Percentiles rank a stretch among this genome's conserved stretches.
phyloP scores from a whole-genome alignment of 805 yeast genomes.

The Priceomyces castillae region DNA sequence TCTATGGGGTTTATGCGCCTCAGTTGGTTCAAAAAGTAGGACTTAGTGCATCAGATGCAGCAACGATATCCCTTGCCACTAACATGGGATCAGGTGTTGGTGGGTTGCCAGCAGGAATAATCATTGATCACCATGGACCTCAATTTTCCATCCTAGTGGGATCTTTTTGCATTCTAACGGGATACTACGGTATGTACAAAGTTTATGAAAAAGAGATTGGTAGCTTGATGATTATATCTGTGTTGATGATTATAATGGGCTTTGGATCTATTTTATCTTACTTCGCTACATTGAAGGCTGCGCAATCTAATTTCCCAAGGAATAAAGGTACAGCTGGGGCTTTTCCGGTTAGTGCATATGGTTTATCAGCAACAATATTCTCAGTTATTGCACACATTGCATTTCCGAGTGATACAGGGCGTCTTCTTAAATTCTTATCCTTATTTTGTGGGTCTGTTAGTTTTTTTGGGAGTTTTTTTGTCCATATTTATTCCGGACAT shows the following conservation, averaged over 20 bases:
- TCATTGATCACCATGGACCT: conserved; percentile 64
- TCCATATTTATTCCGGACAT: conserved; percentile 34
- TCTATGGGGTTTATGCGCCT: conserved; percentile 75
- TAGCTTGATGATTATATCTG: conserved; percentile 41
- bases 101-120: conserved; percentile 67
- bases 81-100: conserved; percentile 66
- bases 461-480: conserved; percentile 45
- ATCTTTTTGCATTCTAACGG: conserved; percentile 49
- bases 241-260: conserved; percentile 55
- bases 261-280: conserved; percentile 65
- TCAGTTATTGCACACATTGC: conserved; percentile 54
- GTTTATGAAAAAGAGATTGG: conserved; percentile 43
- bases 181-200: conserved; percentile 50
- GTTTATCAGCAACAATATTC: conserved; percentile 66
- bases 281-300: conserved; percentile 54
- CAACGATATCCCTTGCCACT: conserved; percentile 59
- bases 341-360: conserved; percentile 65
- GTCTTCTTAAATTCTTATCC: conserved; percentile 55
- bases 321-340: conserved; percentile 72
- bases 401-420: conserved; percentile 52
- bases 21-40: conserved; percentile 58
- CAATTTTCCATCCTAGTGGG: conserved; percentile 53
- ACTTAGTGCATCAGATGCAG: conserved; percentile 59
- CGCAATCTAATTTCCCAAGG: conserved; percentile 64
- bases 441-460: conserved; percentile 48